Base-by-base conservation (phyloP, 1,284 basidiomycete genomes). In the Cystobasidium sp. region DNA sequence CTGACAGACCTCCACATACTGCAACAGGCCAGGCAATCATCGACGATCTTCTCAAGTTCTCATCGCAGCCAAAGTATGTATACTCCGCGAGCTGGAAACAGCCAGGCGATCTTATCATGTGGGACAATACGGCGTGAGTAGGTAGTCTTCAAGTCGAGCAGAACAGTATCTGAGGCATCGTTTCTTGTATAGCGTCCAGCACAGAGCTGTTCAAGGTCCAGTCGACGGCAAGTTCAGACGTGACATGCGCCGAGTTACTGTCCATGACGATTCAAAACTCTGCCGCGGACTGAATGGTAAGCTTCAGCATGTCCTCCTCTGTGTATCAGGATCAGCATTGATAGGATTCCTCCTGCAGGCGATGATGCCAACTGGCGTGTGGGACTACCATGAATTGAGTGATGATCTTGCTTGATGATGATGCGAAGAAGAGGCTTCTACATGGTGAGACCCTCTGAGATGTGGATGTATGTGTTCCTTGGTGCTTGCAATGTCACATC, bases 71-170 rank as follows among this genome's bases (percentile, higher is more conserved):
- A 7, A 62, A 80, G 69, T 82, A 77, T 74, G 76, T 75, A 18
- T 74, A 77, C 22, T 53, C 73, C n/a, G 78, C 80, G 5, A 73
- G 79, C 46, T 82, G 81, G 81, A 18, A 78, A 22, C 70, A 80
- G 20, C 73, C 77, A 5, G 81, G 81, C 10, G 81, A 82, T 68
- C 75, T 81, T n/a, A 77, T 79, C 39, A 76, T 75, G 68, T 74
- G 63, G 70, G 64, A 66, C 37, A 66, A 66, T 20, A 66, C 64
- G n/a, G 64, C 64, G 64, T 66, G 43, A 53, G 64, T 12, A 16
- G 51, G 12, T 2, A 22, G 44, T 8, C 44, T 22, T 39, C 7
- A 7, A 7, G 6, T 63, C 24, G 10, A n/a, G 18, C 18, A 22
- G 1, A 14, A 7, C n/a, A 8, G 24, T 9, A 12, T 41, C 61